These are phyloP conservation scores for Carex pumila DNA, from an alignment of 176 grass and related monocot species.

Conservation along the genomic window DNA sequence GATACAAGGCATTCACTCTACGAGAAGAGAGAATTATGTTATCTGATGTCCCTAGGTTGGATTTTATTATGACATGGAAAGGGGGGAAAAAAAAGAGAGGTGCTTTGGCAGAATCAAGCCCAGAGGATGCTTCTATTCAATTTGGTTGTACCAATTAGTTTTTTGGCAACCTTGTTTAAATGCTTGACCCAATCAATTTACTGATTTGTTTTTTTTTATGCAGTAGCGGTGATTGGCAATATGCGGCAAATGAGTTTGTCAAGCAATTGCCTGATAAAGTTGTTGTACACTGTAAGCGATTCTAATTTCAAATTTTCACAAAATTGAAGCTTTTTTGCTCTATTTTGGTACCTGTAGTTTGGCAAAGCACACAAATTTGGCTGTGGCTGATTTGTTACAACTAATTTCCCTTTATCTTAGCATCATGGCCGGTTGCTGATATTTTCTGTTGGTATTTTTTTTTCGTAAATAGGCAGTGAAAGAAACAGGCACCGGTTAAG, in stretches of 20 bases:
- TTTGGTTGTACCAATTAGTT: background rate
- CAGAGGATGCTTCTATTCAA: background rate
- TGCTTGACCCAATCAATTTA: background rate
- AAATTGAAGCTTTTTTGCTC: background rate
- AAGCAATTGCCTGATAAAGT: conserved; percentile 63
- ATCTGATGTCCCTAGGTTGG: background rate
- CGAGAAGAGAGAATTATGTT: background rate
- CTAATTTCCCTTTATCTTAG: background rate
- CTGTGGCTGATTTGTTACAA: background rate
- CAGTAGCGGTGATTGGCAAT: conserved; percentile 77
- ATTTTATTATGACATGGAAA: background rate
- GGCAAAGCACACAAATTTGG: background rate
- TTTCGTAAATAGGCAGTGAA: conserved; percentile 54
- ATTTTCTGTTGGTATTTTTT: conserved; percentile 7
- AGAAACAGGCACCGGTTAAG: conserved; percentile 58
- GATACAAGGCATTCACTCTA: background rate
- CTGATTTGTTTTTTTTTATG: conserved; percentile 5
- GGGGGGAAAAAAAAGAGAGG: background rate
- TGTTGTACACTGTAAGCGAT: conserved; percentile 65
- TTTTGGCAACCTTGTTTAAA: background rate
- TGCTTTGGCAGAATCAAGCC: background rate
- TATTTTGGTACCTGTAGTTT: background rate
- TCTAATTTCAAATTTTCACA: background rate
- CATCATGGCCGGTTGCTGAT: conserved; percentile 13
- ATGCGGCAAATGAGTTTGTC: conserved; percentile 61